Base-by-base conservation (phyloP, 805 yeast genomes). In the Candida cerambycidarum region DNA sequence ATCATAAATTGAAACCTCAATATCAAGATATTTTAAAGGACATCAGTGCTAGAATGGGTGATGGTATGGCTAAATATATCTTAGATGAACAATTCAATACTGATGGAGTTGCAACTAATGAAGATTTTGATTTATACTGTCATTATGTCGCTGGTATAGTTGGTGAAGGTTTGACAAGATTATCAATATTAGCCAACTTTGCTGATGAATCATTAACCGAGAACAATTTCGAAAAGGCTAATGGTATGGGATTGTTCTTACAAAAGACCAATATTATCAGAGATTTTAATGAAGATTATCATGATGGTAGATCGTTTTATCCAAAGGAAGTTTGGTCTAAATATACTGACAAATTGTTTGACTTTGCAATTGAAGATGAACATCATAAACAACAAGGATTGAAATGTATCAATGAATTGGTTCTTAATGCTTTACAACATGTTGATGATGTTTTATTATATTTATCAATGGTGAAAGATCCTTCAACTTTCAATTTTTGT, bases 81-180 rank as follows among this genome's bases (percentile, higher is more conserved):
- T 70, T 76, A 54, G 82, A 84, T 57, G 93, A 85, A 39, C 76
- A 83, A 48, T 87, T 87, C 69, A 89, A 88, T 61, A 60, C 77
- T 51, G 79, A 80, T 47, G 98, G 98, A 1, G 82, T 93, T 36
- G 70, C 69, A 38, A 88, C 97, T 1, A 61, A 86, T 34, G 71
- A 76, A 47, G 98, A 89, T 58, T 93, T 85, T 61, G 90, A 93
- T 60, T 72, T 84, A 47, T 93, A 93, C 71, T 93, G 99, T 66
- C 90, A 90, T 66, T 88, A 90, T 58, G 99, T 93, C 45, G 99
- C 99, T 1, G 99, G 99, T 2, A 73, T 93, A 41, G 98, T 93
- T 31, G 99, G 99, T 44, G 97, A 89, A 58, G 99, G 99, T 2
- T 73, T 89, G 53, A 89, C 98, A 9, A 78, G 85, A 48, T 71